phyloP scores from a whole-genome alignment of 768 basidiomycete species.

The Polyporus arcularius region DNA sequence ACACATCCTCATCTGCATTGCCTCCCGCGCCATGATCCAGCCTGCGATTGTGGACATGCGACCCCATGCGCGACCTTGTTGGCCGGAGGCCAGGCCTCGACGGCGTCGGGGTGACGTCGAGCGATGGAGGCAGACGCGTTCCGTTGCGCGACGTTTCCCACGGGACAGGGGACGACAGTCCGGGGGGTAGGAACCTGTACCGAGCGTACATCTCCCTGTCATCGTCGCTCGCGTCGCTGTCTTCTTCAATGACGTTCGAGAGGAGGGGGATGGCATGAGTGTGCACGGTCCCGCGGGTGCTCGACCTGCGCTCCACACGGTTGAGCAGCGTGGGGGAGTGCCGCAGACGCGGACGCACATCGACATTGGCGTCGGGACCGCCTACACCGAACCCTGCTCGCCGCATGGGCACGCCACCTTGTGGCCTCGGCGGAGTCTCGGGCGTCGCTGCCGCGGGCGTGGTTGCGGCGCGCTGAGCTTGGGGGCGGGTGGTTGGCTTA shows the following conservation, averaged over 20 bases:
- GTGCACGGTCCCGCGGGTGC: no score
- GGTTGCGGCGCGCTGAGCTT: background rate
- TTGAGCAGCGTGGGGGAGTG: background rate
- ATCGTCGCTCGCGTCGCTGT: background rate
- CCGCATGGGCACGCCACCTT: background rate
- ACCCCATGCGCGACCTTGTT: conserved; percentile 4
- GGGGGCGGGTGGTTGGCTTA: background rate
- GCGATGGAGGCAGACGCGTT: background rate
- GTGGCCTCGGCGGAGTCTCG: background rate
- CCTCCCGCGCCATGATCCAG: conserved; percentile 6
- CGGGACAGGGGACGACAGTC: conserved; percentile 6
- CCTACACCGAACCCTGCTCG: background rate
- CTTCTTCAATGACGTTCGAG: conserved; percentile 2
- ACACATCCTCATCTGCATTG: background rate
- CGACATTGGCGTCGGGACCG: background rate
- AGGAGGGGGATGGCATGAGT: conserved; percentile 1
- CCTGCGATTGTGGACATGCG: conserved; percentile 2
- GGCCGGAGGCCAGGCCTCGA: background rate
- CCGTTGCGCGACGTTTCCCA: background rate
- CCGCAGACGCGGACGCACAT: no score
- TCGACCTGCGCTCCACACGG: no score
- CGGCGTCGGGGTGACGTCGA: no score
- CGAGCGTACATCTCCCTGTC: background rate
- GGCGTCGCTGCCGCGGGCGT: background rate
- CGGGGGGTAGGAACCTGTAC: conserved; percentile 15